Evolutionary conservation across 495 filamentous ascomycete genomes (phyloP).

Genomic region (Haplographium delicatum): DNA sequence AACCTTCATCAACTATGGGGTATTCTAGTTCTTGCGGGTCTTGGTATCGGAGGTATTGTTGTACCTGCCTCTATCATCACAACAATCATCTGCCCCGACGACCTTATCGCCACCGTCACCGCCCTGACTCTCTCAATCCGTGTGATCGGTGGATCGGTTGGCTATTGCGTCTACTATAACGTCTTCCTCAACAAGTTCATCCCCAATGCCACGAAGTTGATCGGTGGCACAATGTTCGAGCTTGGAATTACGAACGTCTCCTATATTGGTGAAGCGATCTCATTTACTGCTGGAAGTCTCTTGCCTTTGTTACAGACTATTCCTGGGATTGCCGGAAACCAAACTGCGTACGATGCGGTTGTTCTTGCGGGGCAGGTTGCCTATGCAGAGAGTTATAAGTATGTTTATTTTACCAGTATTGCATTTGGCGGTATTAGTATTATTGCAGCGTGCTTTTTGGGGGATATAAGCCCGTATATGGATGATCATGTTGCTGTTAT

Average conservation of each 20-base stretch:
- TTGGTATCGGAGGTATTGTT: constrained; percentile 74
- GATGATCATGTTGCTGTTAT: constrained; percentile 65
- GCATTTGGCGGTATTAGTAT: constrained; percentile 62
- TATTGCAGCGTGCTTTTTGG: constrained; percentile 56
- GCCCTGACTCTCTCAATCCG: constrained; percentile 69
- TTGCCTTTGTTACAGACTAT: constrained; percentile 34
- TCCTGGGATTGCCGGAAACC: constrained; percentile 52
- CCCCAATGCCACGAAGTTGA: constrained; percentile 43
- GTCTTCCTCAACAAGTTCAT: constrained; percentile 64
- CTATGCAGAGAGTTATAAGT: constrained; percentile 59
- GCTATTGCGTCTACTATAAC: constrained; percentile 73
- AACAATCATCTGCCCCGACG: constrained; percentile 69
- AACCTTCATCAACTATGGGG: constrained; percentile 59
- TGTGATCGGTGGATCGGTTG: constrained; percentile 65
- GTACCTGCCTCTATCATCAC: constrained; percentile 68
- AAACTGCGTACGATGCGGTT: constrained; percentile 49
- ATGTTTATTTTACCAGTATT: constrained; percentile 63
- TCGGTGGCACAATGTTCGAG: constrained; percentile 29
- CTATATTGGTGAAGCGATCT: constrained; percentile 44
- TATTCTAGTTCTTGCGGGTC: constrained; percentile 57
- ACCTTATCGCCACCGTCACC: constrained; percentile 69
- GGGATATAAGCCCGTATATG: constrained; percentile 60
- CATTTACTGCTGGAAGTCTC: constrained; percentile 53
- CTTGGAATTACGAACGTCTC: constrained; percentile 48
- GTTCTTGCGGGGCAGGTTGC: constrained; percentile 58